Evolutionary conservation across 2,329 filamentous ascomycete species (phyloP).

Genomic region (Graphilbum sp.): DNA sequence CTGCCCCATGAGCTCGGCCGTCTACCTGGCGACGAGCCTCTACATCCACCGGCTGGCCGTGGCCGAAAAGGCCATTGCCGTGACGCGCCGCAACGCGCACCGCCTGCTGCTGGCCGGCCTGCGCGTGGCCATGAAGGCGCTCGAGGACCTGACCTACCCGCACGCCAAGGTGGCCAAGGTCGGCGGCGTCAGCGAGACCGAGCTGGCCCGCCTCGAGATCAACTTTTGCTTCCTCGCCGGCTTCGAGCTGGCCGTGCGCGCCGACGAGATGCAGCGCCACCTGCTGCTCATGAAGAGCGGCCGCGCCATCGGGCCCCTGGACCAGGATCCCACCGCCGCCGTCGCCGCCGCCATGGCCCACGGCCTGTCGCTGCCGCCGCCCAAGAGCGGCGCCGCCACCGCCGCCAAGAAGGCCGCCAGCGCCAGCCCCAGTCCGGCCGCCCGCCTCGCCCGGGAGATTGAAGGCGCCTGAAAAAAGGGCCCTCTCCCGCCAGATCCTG

Average conservation of each 20-base stretch:
- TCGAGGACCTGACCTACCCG: constrained; percentile 84
- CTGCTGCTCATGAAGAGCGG: constrained; percentile 41
- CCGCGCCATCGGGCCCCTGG: constrained; percentile 9
- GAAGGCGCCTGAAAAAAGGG: neutral
- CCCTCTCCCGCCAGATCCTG: no score
- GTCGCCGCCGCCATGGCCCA: constrained; percentile 1
- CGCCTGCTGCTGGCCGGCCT: constrained; percentile 70
- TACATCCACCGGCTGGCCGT: constrained; percentile 78
- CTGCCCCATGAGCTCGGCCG: constrained; percentile 85
- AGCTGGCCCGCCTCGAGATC: constrained; percentile 75
- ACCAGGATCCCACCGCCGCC: constrained; percentile 5
- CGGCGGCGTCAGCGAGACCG: constrained; percentile 67
- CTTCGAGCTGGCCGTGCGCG: constrained; percentile 57
- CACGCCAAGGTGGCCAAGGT: constrained; percentile 74
- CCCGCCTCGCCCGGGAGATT: neutral
- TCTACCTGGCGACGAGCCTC: constrained; percentile 75
- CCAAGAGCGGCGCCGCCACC: no score
- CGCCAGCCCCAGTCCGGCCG: no score
- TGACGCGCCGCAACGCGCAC: constrained; percentile 74
- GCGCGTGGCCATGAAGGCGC: constrained; percentile 78
- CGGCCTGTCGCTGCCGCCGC: neutral
- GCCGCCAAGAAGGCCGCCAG: no score
- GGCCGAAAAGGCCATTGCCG: constrained; percentile 58
- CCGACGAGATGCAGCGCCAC: constrained; percentile 43
- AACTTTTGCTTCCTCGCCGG: constrained; percentile 77